Evolutionary conservation across 257 asterid genomes (phyloP), one percentile per base, ranked within the genome.

Genomic region (Ophiorrhiza pumila): DNA sequence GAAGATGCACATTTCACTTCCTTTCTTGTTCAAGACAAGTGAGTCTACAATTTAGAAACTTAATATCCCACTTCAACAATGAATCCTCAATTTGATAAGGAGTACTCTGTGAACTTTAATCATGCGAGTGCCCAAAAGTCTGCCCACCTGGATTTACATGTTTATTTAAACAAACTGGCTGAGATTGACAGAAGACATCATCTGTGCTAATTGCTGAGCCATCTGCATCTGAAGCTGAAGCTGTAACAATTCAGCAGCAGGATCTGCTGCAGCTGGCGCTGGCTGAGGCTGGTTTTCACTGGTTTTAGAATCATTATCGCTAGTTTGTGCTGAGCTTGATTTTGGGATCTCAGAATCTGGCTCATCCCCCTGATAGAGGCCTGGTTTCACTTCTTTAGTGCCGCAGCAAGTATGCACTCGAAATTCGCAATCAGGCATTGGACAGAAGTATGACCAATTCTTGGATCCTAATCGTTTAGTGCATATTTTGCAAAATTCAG

Each of bases 361-460:
- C 5, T 49, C 64, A 25, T 69, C 78, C 7, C 84, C 90, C 62
- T 73, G 86, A 56, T 87, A 82, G 49, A 80, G 60, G 22, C 91
- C 89, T 1, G 83, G 88, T 53, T 83, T 83, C 23, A 90, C 96
- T 72, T 86, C 91, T 23, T 68, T 71, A 7, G 96, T 86, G 2
- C 87, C 89, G 39, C 93, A 90, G 42, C 69, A 86, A 0, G 90
- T 85, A 65, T 90, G 96, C 14, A 78, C 84, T 4, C 83, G 76
- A 72, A 83, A 87, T 41, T 70, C 84, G 43, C 91, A 90, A 66
- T 78, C 83, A 0, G 67, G 57, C 47, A 80, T 42, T 29, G 68
- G 64, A 82, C 96, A 90, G 63, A 34, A 47, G 20, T 83, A 90
- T 0, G 74, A 79, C 96, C 93, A 90, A 39, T 84, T 61, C 74